phyloP scores from a whole-genome alignment of 2,329 filamentous ascomycete species.

The Beauveria brongniartii region DNA sequence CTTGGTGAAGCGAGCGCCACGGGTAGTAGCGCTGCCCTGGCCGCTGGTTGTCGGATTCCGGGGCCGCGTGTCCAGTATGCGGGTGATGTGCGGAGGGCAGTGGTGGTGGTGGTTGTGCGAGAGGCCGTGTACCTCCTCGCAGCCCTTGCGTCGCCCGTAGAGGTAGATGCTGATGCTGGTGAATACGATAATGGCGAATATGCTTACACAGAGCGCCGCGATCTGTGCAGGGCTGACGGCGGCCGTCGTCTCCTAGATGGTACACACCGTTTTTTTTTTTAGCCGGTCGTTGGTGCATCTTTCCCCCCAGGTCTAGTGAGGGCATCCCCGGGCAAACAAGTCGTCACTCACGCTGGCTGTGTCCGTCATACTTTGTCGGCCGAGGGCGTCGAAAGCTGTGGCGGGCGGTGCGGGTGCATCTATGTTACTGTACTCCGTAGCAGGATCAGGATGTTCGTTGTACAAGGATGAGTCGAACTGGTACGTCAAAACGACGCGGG shows the following conservation, averaged over 20 bases:
- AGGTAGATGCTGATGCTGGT: slow-evolving; percentile 40
- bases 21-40: background rate
- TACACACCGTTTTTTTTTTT: background rate
- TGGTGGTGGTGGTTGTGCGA: background rate
- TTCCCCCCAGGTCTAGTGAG: background rate
- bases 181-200: slow-evolving; percentile 34
- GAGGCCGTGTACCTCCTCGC: slow-evolving; percentile 16
- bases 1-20: background rate
- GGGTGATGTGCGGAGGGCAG: background rate
- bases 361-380: background rate
- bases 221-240: slow-evolving; percentile 39
- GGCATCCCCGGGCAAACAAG: background rate
- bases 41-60: background rate
- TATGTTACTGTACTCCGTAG: background rate
- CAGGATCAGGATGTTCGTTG: background rate
- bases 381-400: no score
- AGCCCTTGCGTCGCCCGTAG: slow-evolving; percentile 34
- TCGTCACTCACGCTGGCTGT: background rate
- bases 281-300: background rate
- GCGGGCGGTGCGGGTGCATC: background rate
- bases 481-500: no score
- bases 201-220: slow-evolving; percentile 50
- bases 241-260: background rate
- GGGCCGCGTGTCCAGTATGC: background rate
- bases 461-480: background rate